Conservation (phyloP, 2,329 filamentous ascomycete genomes). For the Pseudopyricularia cyperi region DNA sequence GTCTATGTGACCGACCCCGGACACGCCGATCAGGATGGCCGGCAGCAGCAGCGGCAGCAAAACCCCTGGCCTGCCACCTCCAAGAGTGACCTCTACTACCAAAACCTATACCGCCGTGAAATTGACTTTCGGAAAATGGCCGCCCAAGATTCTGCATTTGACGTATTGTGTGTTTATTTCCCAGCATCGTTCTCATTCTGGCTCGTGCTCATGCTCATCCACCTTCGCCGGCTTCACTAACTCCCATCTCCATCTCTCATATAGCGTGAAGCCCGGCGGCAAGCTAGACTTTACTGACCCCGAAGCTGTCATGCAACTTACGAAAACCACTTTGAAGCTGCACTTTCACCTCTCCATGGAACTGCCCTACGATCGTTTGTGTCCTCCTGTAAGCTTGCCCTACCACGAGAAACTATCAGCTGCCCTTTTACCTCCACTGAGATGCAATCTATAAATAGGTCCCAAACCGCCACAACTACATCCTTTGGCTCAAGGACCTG, state of each 20-base stretch:
- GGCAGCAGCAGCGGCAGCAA: neutral
- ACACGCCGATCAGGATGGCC: too few species aligned
- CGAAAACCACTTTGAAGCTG: constrained; percentile 59
- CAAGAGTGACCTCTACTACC: neutral
- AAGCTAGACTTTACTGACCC: constrained; percentile 75
- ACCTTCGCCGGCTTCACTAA: neutral
- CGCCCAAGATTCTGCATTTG: neutral
- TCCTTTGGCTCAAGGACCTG: constrained; percentile 75
- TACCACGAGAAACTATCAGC: too few species aligned
- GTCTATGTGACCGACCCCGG: neutral
- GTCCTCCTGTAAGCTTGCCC: constrained; percentile 55
- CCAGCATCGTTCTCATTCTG: neutral
- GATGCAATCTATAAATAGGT: constrained; percentile 22
- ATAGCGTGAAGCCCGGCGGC: constrained; percentile 22
- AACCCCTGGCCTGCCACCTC: neutral
- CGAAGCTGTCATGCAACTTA: constrained; percentile 63
- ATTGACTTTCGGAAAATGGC: neutral
- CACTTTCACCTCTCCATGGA: constrained; percentile 64
- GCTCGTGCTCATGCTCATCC: neutral
- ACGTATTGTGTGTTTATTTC: neutral
- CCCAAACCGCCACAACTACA: constrained; percentile 68
- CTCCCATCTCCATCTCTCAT: neutral
- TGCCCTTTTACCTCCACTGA: constrained; percentile 1
- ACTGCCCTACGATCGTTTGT: constrained; percentile 67
- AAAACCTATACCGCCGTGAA: neutral